These are phyloP conservation scores for Harringtonia lauricola DNA, from an alignment of 2,329 filamentous ascomycete genomes.

Conservation along the genomic window DNA sequence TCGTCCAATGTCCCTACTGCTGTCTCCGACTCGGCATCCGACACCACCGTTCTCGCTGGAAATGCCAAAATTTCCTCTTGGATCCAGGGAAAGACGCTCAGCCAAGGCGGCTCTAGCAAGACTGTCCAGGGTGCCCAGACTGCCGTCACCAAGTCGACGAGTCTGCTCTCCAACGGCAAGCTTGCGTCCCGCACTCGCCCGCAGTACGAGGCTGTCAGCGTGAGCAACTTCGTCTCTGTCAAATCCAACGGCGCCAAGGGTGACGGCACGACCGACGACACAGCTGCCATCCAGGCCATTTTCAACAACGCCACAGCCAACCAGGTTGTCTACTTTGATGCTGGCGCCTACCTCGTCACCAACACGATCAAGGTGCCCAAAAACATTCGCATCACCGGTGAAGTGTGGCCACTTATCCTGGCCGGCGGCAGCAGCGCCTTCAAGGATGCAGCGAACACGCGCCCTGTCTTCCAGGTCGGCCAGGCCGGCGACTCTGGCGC, in stretches of 20 bases:
- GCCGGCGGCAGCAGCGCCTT: constrained; percentile 64
- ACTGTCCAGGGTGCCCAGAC: constrained; percentile 49
- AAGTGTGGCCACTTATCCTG: constrained; percentile 86
- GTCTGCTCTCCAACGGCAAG: constrained; percentile 53
- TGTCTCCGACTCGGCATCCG: constrained; percentile 47
- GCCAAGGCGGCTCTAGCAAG: constrained; percentile 31
- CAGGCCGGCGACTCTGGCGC: constrained; percentile 62
- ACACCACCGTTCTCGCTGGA: constrained; percentile 53
- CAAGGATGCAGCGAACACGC: constrained; percentile 61
- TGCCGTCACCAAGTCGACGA: constrained; percentile 50
- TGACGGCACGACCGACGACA: constrained; percentile 82
- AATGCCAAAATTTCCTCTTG: constrained; percentile 60
- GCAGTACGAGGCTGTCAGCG: constrained; percentile 62
- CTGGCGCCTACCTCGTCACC: constrained; percentile 61
- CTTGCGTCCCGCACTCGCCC: constrained; percentile 82
- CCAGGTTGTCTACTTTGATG: constrained; percentile 64
- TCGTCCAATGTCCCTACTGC: constrained; percentile 52
- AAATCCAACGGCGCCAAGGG: constrained; percentile 76
- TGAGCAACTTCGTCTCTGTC: constrained; percentile 68
- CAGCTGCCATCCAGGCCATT: constrained; percentile 67
- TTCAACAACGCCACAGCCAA: constrained; percentile 56
- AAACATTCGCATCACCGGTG: constrained; percentile 78
- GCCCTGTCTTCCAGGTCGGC: constrained; percentile 79
- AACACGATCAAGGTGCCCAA: constrained; percentile 63
- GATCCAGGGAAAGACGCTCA: constrained; percentile 61